Percentiles rank a stretch among this genome's conserved stretches.
Conservation (phyloP, 441 rosid genomes). For the Mallotus japonicus region DNA sequence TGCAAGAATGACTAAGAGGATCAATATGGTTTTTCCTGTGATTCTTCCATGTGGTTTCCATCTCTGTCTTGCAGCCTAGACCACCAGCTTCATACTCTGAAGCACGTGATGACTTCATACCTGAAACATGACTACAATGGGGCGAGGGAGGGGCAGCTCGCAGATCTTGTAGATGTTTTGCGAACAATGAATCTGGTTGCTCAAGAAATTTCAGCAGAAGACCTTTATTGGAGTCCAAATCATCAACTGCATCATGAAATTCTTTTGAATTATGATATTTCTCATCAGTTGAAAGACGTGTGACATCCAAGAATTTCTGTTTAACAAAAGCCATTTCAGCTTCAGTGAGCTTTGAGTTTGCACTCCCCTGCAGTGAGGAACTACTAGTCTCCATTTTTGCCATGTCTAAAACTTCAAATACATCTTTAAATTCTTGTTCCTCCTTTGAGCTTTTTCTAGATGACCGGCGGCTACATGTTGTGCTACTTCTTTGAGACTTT, state of each 20-base stretch:
- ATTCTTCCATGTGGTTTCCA: constrained; percentile 38
- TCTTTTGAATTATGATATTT: constrained; percentile 68
- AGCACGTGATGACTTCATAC: constrained; percentile 38
- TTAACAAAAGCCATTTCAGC: constrained; percentile 68
- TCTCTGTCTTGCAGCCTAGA: constrained; percentile 34
- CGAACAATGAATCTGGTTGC: constrained; percentile 81
- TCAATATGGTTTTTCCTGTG: constrained; percentile 32
- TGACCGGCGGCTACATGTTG: constrained; percentile 47
- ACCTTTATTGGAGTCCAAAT: constrained; percentile 74
- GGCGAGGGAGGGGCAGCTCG: constrained; percentile 40
- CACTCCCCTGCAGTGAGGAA: constrained; percentile 33
- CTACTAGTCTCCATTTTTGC: constrained; percentile 40
- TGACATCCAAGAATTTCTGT: constrained; percentile 72
- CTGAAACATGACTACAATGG: constrained; percentile 40
- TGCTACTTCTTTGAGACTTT: constrained; percentile 40
- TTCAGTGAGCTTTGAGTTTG: constrained; percentile 42
- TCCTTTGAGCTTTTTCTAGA: constrained; percentile 66
- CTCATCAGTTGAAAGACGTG: constrained; percentile 67
- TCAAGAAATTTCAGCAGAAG: constrained; percentile 73
- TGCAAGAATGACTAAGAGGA: constrained; percentile 30
- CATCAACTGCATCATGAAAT: constrained; percentile 74
- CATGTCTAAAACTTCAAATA: constrained; percentile 79
- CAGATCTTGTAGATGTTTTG: constrained; percentile 79
- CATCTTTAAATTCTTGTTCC: constrained; percentile 90
- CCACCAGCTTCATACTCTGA: constrained; percentile 29